A percentile compares a stretch with the other conserved stretches of the same genome.
These are phyloP conservation scores for Termitomyces sp. DNA, from an alignment of 768 basidiomycete genomes.

Conservation along the genomic window DNA sequence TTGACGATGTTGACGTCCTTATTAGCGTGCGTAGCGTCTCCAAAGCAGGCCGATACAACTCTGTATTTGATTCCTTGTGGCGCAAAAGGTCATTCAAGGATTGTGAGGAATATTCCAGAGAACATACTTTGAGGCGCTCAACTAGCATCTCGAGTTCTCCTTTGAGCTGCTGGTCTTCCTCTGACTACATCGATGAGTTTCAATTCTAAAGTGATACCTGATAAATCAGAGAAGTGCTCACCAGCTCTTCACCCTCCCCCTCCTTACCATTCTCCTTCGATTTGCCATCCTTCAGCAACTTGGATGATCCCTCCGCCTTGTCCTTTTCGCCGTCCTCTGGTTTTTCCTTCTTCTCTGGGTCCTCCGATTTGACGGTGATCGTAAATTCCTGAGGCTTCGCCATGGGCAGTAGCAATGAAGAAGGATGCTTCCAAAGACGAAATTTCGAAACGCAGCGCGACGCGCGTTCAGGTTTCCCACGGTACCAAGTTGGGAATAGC, in stretches of 20 bases:
- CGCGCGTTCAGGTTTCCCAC: slow-evolving; percentile 44
- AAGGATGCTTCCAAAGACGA: not conserved
- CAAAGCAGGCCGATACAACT: slow-evolving; percentile 82
- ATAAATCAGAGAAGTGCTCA: slow-evolving; percentile 33
- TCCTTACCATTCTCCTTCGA: slow-evolving; percentile 40
- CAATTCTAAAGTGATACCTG: not conserved
- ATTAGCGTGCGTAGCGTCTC: slow-evolving; percentile 93
- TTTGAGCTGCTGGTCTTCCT: slow-evolving; percentile 92
- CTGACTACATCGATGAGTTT: slow-evolving; percentile 44
- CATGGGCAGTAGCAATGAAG: slow-evolving; percentile 30
- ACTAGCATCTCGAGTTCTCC: slow-evolving; percentile 96
- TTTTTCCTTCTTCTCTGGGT: slow-evolving; percentile 66
- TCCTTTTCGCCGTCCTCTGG: slow-evolving; percentile 35
- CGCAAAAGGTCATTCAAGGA: not conserved
- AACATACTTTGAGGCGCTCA: slow-evolving; percentile 80
- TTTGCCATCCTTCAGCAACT: slow-evolving; percentile 44
- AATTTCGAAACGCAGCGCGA: slow-evolving; percentile 33
- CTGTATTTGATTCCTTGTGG: slow-evolving; percentile 77
- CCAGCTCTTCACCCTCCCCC: slow-evolving; percentile 74
- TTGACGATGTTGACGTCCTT: slow-evolving; percentile 93
- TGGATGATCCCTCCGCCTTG: slow-evolving; percentile 54
- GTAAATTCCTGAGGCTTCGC: slow-evolving; percentile 52
- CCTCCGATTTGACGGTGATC: slow-evolving; percentile 64
- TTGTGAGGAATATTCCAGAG: not conserved
- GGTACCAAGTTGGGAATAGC: slow-evolving; percentile 7